Base-by-base conservation (phyloP, 2,329 filamentous ascomycete species). In the Curvularia verruculosa region DNA sequence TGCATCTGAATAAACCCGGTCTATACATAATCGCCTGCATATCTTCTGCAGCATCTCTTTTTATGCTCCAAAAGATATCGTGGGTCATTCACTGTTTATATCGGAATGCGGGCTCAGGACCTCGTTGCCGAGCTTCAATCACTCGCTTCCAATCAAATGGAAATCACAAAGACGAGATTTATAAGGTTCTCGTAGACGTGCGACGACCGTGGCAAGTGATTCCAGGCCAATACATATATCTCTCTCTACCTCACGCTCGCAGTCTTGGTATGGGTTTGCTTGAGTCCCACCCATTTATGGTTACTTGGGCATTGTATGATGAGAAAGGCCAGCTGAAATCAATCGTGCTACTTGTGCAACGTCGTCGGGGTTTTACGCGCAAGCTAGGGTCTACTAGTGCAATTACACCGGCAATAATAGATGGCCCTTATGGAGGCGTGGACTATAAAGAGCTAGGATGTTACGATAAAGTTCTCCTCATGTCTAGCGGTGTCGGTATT, bases 391-490 rank as follows among this genome's bases (percentile, higher is more conserved):
- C 21, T 34, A n/a, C 37, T 34, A 23, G 12, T 5, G 21, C n/a
- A 15, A 13, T 9, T 2, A 50, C 41, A 6, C 29, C 48, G 41
- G 37, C 48, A 23, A 5, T 50, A 13, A 28, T 50, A 12, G 37
- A 50, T 23, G 18, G 48, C 15, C 37, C 37, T 31, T 50, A 43
- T 19, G 26, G 48, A 52, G 51, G 24, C 50, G 34, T 15, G 23
- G 5, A 23, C 9, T 3, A 9, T 9, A 29, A 29, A 29, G 28
- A 29, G 28, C 24, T 62, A 10, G 23, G 12, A 2, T 24, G 44
- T 18, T 57, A 62, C 26, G 50, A 62, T 24, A 62, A 59, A 21
- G 29, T 62, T 13, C 26, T 62, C 0, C 52, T 62, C 13, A 36
- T 62, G 31, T 52, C 44, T 1, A 49, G 46, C 44, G 51, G 59